Conservation (phyloP, 1,284 basidiomycete species). For the Albatrellus sp. region DNA sequence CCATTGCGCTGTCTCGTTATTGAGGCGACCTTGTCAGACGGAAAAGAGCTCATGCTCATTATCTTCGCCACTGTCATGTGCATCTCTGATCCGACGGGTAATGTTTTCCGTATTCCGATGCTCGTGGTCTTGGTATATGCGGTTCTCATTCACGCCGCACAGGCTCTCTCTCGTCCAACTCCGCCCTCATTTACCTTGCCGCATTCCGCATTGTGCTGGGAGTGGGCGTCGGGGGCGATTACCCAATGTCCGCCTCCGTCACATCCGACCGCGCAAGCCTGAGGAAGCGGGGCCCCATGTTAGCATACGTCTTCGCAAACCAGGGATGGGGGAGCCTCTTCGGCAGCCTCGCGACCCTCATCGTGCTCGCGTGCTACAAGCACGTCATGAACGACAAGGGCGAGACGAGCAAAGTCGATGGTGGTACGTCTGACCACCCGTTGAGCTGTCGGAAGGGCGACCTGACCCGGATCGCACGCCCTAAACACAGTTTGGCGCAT, state of each 20-base stretch:
- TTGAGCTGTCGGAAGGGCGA: too few relatives aligned
- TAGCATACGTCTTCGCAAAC: slow-evolving; percentile 65
- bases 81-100: slow-evolving; percentile 36
- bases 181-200: slow-evolving; percentile 45
- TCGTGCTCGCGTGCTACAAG: slow-evolving; percentile 61
- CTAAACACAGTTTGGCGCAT: slow-evolving; percentile 31
- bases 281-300: slow-evolving; percentile 60
- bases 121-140: background rate
- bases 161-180: slow-evolving; percentile 30
- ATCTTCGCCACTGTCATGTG: slow-evolving; percentile 59
- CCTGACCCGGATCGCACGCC: too few relatives aligned
- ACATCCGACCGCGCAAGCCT: slow-evolving; percentile 60
- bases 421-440: slow-evolving; percentile 28
- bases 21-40: slow-evolving; percentile 26
- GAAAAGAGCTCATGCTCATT: slow-evolving; percentile 72
- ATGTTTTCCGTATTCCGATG: background rate
- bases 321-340: slow-evolving; percentile 67
- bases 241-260: slow-evolving; percentile 68
- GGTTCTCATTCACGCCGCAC: background rate
- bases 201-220: slow-evolving; percentile 64
- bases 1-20: background rate
- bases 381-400: slow-evolving; percentile 43
- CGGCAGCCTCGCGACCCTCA: slow-evolving; percentile 54
- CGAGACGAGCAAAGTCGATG: slow-evolving; percentile 53
- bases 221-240: slow-evolving; percentile 73